Evolutionary conservation across 2,329 filamentous ascomycete genomes (phyloP), one percentile per base, ranked within the genome.

Genomic region (Podosphaera aphanis): DNA sequence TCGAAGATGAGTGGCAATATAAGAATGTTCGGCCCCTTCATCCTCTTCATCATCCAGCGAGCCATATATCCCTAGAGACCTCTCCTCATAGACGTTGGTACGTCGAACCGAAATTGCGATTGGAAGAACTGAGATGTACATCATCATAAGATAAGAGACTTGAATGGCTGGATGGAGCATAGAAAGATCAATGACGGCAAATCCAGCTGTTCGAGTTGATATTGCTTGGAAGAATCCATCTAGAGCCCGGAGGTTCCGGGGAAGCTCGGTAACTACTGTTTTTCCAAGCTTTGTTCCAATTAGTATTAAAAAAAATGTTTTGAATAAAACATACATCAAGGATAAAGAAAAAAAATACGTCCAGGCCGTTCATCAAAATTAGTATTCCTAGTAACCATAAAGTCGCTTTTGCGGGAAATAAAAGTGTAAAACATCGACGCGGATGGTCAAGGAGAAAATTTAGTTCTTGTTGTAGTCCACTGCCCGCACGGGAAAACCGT

Each of bases 111-210:
- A 90, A 56, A 95, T 95, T 58, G 90, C 88, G 54, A 95, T 93
- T 4, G 88, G 88, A 55, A 93, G 93, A 49, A 94, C 83, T 48
- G 86, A 93, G 50, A 95, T 93, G 62, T 95, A 95, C 90, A 95
- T 95, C 90, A 95, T 95, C 61, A 95, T 78, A 62, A 95, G 67
- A 64, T 94, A 95, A 20, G 85, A 83, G 13, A 92, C 84, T 56
- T 93, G 86, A 48, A 94, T 83, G 2, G 82, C 90, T 1, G 90
- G 86, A 53, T 95, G 86, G 1, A 98, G 66, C 0, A 71, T 64
- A 1, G 80, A 66, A 35, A 95, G 64, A 58, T 79, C 84, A 53
- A 95, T 73, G 25, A 81, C 82, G 1, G 81, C 70, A 57, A 94
- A 93, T 0, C 90, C 88, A 2, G 90, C 88, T 0, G 90, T 95